These are phyloP conservation scores for Neurospora intermedia DNA, from an alignment of 495 filamentous ascomycete species.

Conservation along the genomic window DNA sequence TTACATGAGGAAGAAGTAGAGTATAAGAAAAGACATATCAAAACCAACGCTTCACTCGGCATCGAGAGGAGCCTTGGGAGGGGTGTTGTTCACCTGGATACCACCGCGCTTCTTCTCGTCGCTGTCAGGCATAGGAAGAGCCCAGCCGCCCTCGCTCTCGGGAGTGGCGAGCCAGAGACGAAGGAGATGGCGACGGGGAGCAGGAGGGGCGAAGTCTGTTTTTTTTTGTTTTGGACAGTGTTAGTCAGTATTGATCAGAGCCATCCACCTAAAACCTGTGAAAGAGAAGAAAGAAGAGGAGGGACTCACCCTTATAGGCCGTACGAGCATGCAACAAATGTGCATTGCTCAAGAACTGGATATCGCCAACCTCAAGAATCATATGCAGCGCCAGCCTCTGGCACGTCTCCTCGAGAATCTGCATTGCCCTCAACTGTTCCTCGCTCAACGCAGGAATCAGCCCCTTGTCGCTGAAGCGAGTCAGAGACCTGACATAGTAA, in stretches of 20 bases:
- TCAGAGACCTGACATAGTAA: slow-evolving; percentile 61
- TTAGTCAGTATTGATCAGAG: slow-evolving; percentile 5
- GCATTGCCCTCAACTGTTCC: slow-evolving; percentile 52
- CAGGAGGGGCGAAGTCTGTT: slow-evolving; percentile 47
- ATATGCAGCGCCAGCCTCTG: slow-evolving; percentile 58
- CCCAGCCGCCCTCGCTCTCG: slow-evolving; percentile 77
- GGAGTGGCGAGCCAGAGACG: slow-evolving; percentile 74
- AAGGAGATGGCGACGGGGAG: slow-evolving; percentile 66
- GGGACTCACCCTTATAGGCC: slow-evolving; percentile 37
- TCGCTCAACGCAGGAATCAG: slow-evolving; percentile 55
- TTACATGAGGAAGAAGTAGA: not conserved
- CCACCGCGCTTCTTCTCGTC: slow-evolving; percentile 77
- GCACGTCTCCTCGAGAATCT: slow-evolving; percentile 59
- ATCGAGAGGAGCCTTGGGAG: slow-evolving; percentile 53
- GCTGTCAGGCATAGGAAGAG: slow-evolving; percentile 68
- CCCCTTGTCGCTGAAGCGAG: slow-evolving; percentile 53
- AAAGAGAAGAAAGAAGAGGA: not conserved
- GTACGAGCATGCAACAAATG: slow-evolving; percentile 64
- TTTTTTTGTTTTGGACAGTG: not conserved
- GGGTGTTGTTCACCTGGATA: slow-evolving; percentile 71
- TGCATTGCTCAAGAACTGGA: slow-evolving; percentile 62
- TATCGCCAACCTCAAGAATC: slow-evolving; percentile 69
- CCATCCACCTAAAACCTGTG: not conserved
- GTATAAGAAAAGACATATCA: not conserved
- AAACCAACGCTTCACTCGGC: slow-evolving; percentile 44